Evolutionary conservation across 2,329 filamentous ascomycete genomes (phyloP), one percentile per base, ranked within the genome.

Genomic region (Paecilomyces dactylethromorphus): DNA sequence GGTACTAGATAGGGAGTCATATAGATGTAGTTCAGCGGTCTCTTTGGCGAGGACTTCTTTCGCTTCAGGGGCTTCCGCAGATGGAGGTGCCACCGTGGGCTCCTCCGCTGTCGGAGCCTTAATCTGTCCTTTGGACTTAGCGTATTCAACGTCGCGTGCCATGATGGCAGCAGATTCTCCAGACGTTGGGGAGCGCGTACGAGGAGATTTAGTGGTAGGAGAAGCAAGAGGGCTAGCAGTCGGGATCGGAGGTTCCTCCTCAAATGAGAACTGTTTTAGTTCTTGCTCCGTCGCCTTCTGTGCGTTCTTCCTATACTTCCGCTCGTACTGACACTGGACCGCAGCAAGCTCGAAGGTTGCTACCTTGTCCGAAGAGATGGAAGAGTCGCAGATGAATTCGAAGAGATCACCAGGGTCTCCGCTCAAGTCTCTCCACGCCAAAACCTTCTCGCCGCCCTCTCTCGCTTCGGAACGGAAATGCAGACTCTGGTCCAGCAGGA

Each of bases 311-410:
- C 91, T 86, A 74, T 94, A 95, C 75, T 96, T 97, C 69, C 93
- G 86, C 79, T 99, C 94, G 88, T 95, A 99, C 76, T 99, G 94
- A 73, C 94, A 97, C 84, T 97, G 88, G 59, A 90, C 84, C 7
- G 94, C 90, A 56, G 91, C 87, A 57, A 88, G 82, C 69, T 93
- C 86, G 73, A 99, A 97, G 15, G 88, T 85, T 53, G 87, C 82
- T 24, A 94, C 88, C 66, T 92, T 89, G 54, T 86, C 82, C 2
- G 86, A 78, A 29, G 86, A 80, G 50, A 89, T 84, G 12, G 87
- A 87, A 45, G 81, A 74, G 76, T 97, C 94, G 78, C 92, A 97
- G 63, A 99, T 90, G 71, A 97, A 99, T 74, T 99, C 93, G 82
- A 91, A 99, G n/a, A 97, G 83, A 75, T 99, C 94, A 57, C 92